Evolutionary conservation across 495 filamentous ascomycete species (phyloP).

Genomic region (Sporormia fimetaria): DNA sequence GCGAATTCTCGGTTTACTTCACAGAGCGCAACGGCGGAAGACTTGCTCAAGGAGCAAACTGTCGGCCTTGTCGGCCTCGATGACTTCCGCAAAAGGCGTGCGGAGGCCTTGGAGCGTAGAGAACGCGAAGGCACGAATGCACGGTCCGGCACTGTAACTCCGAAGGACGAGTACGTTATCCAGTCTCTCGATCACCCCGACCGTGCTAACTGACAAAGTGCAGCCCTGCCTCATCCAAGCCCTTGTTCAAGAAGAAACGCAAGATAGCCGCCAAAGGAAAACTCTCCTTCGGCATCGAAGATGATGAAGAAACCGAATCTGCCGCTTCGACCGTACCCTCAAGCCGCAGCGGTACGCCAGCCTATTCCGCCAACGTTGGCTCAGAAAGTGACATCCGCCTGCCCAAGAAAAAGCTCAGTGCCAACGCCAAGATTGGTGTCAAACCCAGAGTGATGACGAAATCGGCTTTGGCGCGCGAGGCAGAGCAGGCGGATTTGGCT

Average conservation of each 20-base stretch:
- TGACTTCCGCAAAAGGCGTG: conserved; percentile 94
- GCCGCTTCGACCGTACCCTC: conserved; percentile 13
- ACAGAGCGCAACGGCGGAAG: conserved; percentile 70
- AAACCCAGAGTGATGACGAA: conserved; percentile 80
- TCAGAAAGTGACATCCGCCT: conserved; percentile 33
- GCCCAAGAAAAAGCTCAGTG: conserved; percentile 44
- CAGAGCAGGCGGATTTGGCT: conserved; percentile 66
- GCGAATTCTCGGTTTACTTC: conserved; percentile 54
- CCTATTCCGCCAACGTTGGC: conserved; percentile 31
- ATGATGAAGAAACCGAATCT: conserved; percentile 38
- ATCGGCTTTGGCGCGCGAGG: conserved; percentile 67
- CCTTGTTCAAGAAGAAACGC: conserved; percentile 54
- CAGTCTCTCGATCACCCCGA: background rate
- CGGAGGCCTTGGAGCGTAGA: conserved; percentile 85
- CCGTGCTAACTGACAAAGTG: conserved; percentile 39
- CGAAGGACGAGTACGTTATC: conserved; percentile 40
- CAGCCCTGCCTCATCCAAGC: conserved; percentile 38
- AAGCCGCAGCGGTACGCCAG: conserved; percentile 23
- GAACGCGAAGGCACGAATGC: conserved; percentile 65
- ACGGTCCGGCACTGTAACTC: conserved; percentile 41
- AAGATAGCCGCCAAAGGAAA: conserved; percentile 51
- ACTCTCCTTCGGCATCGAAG: conserved; percentile 56
- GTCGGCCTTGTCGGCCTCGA: conserved; percentile 84
- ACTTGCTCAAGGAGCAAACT: conserved; percentile 83
- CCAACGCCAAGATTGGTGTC: conserved; percentile 55